These are phyloP conservation scores for Achaetomium macrosporum DNA, from an alignment of 2,329 filamentous ascomycete species.

Conservation along the genomic window DNA sequence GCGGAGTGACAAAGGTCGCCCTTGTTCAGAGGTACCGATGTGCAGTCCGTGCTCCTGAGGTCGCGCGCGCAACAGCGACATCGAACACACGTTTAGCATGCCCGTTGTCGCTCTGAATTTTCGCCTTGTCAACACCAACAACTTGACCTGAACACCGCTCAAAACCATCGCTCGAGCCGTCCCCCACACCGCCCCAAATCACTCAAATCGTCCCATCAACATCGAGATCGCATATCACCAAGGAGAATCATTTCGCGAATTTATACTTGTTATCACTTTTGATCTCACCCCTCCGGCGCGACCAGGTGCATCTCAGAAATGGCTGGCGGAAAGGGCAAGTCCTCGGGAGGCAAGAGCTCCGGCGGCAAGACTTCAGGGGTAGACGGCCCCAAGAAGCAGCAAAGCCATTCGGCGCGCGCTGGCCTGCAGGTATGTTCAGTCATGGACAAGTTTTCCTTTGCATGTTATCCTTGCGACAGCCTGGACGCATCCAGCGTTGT, in stretches of 20 bases:
- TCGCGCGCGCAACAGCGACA: conserved; percentile 18
- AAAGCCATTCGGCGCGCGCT: conserved; percentile 93
- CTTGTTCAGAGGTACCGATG: conserved; percentile 4
- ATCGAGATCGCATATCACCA: conserved; percentile 13
- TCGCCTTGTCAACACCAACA: conserved; percentile 28
- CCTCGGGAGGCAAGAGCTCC: conserved; percentile 78
- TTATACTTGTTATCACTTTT: conserved; percentile 8
- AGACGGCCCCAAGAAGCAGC: conserved; percentile 74
- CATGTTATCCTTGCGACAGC: conserved; percentile 5
- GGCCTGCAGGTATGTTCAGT: conserved; percentile 77
- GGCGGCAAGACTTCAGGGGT: conserved; percentile 66
- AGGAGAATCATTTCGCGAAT: conserved; percentile 4
- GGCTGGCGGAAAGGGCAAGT: conserved; percentile 92
- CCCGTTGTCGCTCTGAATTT: conserved; percentile 26
- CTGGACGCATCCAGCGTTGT: background rate
- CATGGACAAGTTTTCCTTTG: conserved; percentile 19
- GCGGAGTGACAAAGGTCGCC: background rate
- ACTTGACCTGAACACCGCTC: conserved; percentile 14
- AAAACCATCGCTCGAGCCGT: conserved; percentile 13
- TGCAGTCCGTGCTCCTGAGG: background rate
- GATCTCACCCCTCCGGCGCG: conserved; percentile 18
- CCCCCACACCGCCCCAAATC: conserved; percentile 16
- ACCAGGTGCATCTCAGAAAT: conserved; percentile 37
- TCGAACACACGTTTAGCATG: conserved; percentile 21
- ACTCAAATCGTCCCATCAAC: conserved; percentile 14